Percentiles rank a stretch among this genome's conserved stretches.
These are phyloP conservation scores for Penicillium egyptiacum DNA, from an alignment of 495 filamentous ascomycete genomes.

Conservation along the genomic window DNA sequence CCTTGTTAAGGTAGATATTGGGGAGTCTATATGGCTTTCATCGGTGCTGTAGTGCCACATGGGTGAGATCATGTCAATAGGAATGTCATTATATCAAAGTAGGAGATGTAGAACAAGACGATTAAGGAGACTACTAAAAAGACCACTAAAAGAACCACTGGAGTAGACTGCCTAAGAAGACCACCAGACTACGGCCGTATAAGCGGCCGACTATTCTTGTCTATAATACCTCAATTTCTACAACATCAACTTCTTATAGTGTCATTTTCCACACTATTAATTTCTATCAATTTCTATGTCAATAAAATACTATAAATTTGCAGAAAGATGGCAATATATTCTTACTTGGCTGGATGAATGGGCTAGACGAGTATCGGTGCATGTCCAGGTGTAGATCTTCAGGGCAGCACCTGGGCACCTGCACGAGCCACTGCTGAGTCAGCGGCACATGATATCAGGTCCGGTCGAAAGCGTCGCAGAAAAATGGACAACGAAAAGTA, in stretches of 20 bases:
- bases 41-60: neutral
- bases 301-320: too few species aligned
- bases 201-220: too few species aligned
- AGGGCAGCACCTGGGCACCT: neutral
- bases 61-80: neutral
- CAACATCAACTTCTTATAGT: too few species aligned
- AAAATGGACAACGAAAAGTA: slow-evolving; percentile 38
- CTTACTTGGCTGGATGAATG: neutral
- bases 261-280: too few species aligned
- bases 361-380: too few species aligned
- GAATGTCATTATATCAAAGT: neutral
- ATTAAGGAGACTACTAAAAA: too few species aligned
- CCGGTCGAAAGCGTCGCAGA: slow-evolving; percentile 31
- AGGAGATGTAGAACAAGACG: neutral
- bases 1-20: too few species aligned
- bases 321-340: neutral
- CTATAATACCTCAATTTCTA: too few species aligned
- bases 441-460: slow-evolving; percentile 46
- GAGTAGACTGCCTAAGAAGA: too few species aligned
- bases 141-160: too few species aligned
- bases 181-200: too few species aligned
- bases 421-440: slow-evolving; percentile 30
- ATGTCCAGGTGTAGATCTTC: neutral
- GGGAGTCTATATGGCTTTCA: neutral
- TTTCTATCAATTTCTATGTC: too few species aligned